Evolutionary conservation across 78 protist genomes (phyloP), one percentile per base, ranked within the genome.

Genomic region (Protostelium mycophagum): DNA sequence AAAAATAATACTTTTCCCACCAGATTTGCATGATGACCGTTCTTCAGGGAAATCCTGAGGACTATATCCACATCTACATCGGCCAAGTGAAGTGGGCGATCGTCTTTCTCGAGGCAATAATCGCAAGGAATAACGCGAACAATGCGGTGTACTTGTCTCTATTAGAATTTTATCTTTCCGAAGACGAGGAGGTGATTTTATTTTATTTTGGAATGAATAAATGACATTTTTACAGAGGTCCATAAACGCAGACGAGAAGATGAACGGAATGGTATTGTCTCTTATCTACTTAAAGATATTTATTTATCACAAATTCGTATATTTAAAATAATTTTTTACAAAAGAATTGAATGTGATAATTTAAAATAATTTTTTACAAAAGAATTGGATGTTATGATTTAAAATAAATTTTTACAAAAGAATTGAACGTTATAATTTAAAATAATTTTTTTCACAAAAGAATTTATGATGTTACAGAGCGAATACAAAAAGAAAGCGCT

Each of bases 121-220:
- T 93, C 31, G 87, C 85, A 35, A 85, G 36, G 84, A 87, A 39
- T 34, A 88, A 38, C 34, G 91, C 83, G n/a, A 16, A 87, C 35
- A 87, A 89, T 28, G 34, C 35, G 29, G 91, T 97, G 28, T 96
- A 94, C 90, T 87, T 95, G 89, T 96, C 99, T 29, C 91, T 97
- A 28, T 83, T 97, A 1, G 98, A 97, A 84, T 91, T 97, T 28
- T 97, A 97, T 91, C 89, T 97, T 28, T 37, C 91, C 29, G 96
- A 94, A 1, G 95, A 91, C 83, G 35, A 35, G n/a, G 35, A 84
- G 34, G n/a, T n/a, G n/a, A n/a, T n/a, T n/a, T n/a, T n/a, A n/a
- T n/a, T n/a, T n/a, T 0, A 28, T 36, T 1, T 10, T 35, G 0
- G 0, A 0, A 88, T 0, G 35, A 38, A 38, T 23, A 1, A 0